Evolutionary conservation across 2,329 filamentous ascomycete species (phyloP), one percentile per base, ranked within the genome.

Genomic region (Ophiosphaerella herpotricha): DNA sequence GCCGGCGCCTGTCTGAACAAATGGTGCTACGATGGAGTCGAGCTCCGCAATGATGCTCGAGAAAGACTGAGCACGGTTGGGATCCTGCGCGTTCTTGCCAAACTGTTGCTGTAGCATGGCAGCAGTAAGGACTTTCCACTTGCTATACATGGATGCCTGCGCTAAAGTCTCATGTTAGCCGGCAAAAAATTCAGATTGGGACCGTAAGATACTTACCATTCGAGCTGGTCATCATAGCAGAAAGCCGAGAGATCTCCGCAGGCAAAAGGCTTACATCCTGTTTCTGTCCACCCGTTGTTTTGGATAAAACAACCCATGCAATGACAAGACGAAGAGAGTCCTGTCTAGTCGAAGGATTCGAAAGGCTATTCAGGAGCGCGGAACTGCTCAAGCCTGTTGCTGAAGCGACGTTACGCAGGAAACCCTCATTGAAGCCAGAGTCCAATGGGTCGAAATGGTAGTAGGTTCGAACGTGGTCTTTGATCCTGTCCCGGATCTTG

Each of bases 41-140:
- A 67, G 43, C 9, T 52, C 51, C 12, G 34, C 43, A 23, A 61
- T 43, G 2, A 52, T 51, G 7, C 51, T 46, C 7, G 46, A 37
- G 14, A 64, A 59, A 14, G 38, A 38, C 1, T 53, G 48, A 33
- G 33, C 29, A 13, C 32, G 52, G 9, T 34, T 38, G 6, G 43
- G 36, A 12, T 42, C 44, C 7, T 50, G 46, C 12, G 16, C 5
- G 9, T 51, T 33, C 23, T 53, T 52, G 5, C 47, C 52, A n/a
- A 50, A 37, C 3, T 23, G 55, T 32, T 55, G 50, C 24, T 55
- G 43, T 29, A 67, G 35, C 32, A 67, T 38, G 7, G 51, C 50
- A 16, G 52, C 62, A 1, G 62, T 64, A n/a, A 67, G 48, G n/a
- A 44, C 13, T 24, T 65, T 63, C 63, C 63, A 66, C 39, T 64